Evolutionary conservation across 768 basidiomycete genomes (phyloP), one percentile per base, ranked within the genome.

Genomic region (Roridomyces roridus): DNA sequence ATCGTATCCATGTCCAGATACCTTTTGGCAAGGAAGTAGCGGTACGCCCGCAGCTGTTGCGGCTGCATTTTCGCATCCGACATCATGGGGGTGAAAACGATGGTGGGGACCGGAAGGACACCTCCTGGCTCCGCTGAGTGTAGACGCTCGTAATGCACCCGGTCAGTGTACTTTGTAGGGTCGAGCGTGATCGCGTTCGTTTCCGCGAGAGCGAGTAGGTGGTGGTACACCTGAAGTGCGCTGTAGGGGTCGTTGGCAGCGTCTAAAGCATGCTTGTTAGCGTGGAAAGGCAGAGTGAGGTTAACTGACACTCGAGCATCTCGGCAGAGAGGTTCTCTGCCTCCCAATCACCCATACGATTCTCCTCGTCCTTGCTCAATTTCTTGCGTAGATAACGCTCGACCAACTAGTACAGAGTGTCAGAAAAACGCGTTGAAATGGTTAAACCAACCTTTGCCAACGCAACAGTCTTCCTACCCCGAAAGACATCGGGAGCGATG

Each of bases 181-280:
- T 63, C 57, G 14, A 70, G 59, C 45, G 46, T 24, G 17, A 64
- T 56, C 3, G 49, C 58, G 21, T 65, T 55, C 45, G 65, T 39
- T 15, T 63, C 28, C 1, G 72, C 67, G n/a, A 73, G 49, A 2
- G 65, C 65, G 5, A 70, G 46, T 18, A 78, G 65, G 12, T 57
- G 65, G 5, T 64, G 45, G 34, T 71, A 74, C 9, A 74, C 68
- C 62, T 68, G 67, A 14, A 74, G 35, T 1, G 69, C 63, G 26
- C 68, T 69, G 55, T 77, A 75, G 14, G 68, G 74, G 55, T 78
- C 76, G 51, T 75, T 74, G 8, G 75, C 74, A 5, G 75, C 74
- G 60, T 77, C 76, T 77, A 31, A 6, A n/a, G 35, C n/a, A n/a
- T n/a, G n/a, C n/a, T n/a, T n/a, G n/a, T n/a, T n/a, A n/a, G n/a